Conservation (phyloP, 2,329 filamentous ascomycete species). For the Colletotrichum phormii region DNA sequence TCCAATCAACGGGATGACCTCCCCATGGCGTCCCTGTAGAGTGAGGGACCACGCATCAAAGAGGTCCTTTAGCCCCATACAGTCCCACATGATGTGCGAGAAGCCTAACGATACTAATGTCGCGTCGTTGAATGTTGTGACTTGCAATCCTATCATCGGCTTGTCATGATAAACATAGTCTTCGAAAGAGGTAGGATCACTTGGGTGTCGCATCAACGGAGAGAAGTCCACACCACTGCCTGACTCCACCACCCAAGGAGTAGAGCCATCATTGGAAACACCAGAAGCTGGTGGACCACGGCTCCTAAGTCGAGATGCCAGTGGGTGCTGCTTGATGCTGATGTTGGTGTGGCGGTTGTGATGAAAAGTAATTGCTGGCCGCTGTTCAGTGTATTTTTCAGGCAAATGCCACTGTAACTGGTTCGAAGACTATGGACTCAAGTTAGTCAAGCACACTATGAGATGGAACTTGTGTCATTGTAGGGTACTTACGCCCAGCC, state of each 20-base stretch:
- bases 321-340: background rate
- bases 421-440: background rate
- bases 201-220: background rate
- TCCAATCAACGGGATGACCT: background rate
- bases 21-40: background rate
- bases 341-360: conserved; percentile 1
- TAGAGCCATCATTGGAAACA: background rate
- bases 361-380: background rate
- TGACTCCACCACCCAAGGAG: background rate
- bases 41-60: background rate
- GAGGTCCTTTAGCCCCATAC: conserved; percentile 45
- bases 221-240: background rate
- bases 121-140: conserved; percentile 56
- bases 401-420: background rate
- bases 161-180: conserved; percentile 52
- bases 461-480: background rate
- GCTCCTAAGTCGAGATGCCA: background rate
- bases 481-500: background rate
- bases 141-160: conserved; percentile 55
- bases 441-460: background rate
- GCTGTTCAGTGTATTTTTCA: background rate
- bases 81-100: conserved; percentile 57
- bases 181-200: conserved; percentile 16
- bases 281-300: background rate
- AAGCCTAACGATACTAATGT: conserved; percentile 56